Base-by-base conservation (phyloP, 2,329 filamentous ascomycete genomes). In the Claviceps fusiformis region DNA sequence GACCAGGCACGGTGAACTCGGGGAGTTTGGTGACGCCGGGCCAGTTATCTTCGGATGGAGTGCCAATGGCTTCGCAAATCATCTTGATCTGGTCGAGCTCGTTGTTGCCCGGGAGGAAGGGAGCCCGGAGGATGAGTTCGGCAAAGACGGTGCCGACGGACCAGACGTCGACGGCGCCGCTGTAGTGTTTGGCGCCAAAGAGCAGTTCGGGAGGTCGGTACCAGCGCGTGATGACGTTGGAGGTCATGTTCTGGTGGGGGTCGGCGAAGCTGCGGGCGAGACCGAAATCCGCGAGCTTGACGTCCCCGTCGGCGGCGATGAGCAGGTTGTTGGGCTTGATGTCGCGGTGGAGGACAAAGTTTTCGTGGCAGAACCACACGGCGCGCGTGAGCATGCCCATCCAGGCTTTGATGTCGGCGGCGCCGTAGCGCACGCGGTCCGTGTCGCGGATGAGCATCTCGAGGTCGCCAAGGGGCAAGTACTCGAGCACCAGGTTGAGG, bases 281-380 rank as follows among this genome's bases (percentile, higher is more conserved):
- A 77, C 93, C 93, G 64, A 98, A 98, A 85, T 98, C 93, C 41
- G 92, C 93, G 52, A 98, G 81, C 70, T 97, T 97, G 65, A 98
- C 83, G 65, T 92, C 88, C 51, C 93, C 92, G 67, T 95, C 88
- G 46, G 89, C 87, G 27, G 90, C 90, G 63, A 98, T 95, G 57
- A 98, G 78, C 71, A 97, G 75, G 74, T 98, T 98, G 80, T 97
- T 97, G 50, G 92, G 92, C 73, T 98, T 98, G 76, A 98, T 97
- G 75, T 98, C 93, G 63, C 93, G 88, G 72, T 98, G 93, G 35
- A 98, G 78, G 19, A 98, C 82, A 63, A 86, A 92, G 69, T 93
- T 95, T 67, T 91, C 88, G 70, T 98, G 93, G 70, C 93, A 97
- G 75, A 95, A 98, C 85, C 89, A 95, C 33, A 97, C 83, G 31